phyloP scores from a whole-genome alignment of 2,329 filamentous ascomycete species.

The Ophiostoma triangulosporum region DNA sequence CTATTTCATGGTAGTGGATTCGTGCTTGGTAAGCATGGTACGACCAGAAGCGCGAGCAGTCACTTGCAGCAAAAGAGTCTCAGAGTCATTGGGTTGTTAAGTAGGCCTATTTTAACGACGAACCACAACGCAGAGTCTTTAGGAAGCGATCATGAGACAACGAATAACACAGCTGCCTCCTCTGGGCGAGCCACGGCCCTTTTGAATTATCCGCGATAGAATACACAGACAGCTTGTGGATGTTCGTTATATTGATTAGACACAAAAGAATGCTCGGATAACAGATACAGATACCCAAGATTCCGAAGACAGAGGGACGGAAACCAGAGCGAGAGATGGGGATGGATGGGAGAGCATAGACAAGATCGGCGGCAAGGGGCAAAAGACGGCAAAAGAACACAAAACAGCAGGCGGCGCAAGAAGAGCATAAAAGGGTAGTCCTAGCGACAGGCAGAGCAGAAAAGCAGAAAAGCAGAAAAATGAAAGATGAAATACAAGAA shows the following conservation, averaged over 20 bases:
- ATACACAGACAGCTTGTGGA: too few species aligned
- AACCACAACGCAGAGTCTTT: too few species aligned
- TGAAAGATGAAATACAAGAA: too few species aligned
- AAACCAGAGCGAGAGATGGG: background rate
- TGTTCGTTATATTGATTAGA: background rate
- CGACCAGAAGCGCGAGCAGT: too few species aligned
- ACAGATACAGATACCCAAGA: conserved; percentile 8
- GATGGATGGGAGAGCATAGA: background rate
- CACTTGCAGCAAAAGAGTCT: too few species aligned
- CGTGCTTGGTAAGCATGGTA: too few species aligned
- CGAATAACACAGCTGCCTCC: too few species aligned
- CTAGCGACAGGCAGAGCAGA: background rate
- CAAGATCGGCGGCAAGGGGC: background rate
- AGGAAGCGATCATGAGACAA: too few species aligned
- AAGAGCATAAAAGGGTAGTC: background rate
- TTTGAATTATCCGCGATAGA: too few species aligned
- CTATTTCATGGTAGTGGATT: too few species aligned
- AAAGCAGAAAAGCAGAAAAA: background rate
- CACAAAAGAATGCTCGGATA: background rate
- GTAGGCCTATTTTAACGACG: too few species aligned
- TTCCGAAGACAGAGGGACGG: background rate
- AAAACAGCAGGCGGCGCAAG: background rate
- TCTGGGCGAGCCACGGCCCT: background rate
- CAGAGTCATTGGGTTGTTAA: too few species aligned
- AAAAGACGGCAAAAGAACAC: background rate